Base-by-base conservation (phyloP, 2,329 filamentous ascomycete species). In the Fusarium avenaceum region DNA sequence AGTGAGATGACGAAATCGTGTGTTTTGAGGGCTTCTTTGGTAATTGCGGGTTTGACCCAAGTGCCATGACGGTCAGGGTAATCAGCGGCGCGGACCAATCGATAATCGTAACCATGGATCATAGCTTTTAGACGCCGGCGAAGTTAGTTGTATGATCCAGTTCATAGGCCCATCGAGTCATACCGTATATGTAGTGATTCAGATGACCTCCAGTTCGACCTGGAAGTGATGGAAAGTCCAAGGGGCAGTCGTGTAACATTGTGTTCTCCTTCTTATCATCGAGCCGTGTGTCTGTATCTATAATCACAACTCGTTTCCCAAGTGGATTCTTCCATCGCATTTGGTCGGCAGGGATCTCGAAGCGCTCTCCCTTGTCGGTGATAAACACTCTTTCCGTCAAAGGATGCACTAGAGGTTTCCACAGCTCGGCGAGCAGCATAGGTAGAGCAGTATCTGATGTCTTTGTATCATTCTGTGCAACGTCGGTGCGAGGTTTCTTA, bases 41-140 rank as follows among this genome's bases (percentile, higher is more conserved):
- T 72, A 13, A 77, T 75, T 10, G 79, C 76, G 0, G 82, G 79
- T 63, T 82, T 81, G 39, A 81, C 79, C 83, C 83, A 85, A 17
- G 82, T 84, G 26, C 79, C 78, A 69, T 78, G 79, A 50, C 81
- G 80, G 51, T 80, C 78, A 3, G 72, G 65, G 52, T 81, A 80
- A 32, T 79, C 76, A 28, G 80, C 76, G 6, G 80, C 80, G 57
- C 78, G 80, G 30, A 84, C 78, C 53, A 83, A 80, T 33, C 82
- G 82, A 71, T 84, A 84, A 50, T 83, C 80, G 72, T 84, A 84
- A 7, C 82, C 82, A 69, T 85, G 83, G 47, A 85, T 82, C 70
- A 76, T 67, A 10, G 74, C 74, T 75, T 1, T 30, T 11, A 30
- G 28, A 2, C 0, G 5, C 19, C 10, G 28, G 28, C 28, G 28